phyloP scores from a whole-genome alignment of 2,329 filamentous ascomycete species.

The Phyllosticta citriasiana region DNA sequence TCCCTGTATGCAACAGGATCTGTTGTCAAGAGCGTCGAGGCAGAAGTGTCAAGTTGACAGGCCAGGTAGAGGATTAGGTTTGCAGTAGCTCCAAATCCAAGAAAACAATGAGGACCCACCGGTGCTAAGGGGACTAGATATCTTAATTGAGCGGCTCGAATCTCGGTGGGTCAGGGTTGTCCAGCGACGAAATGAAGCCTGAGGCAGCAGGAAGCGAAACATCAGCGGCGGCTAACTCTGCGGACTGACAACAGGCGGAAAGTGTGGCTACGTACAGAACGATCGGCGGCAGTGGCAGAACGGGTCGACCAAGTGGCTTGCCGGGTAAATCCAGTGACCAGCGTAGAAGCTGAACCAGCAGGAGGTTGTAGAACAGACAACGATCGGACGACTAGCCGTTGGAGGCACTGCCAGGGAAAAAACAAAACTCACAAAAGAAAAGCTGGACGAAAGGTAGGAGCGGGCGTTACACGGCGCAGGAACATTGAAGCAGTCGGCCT shows the following conservation, averaged over 20 bases:
- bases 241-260: constrained; percentile 14
- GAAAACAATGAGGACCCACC: background rate
- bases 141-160: constrained; percentile 17
- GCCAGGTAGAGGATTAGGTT: constrained; percentile 7
- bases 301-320: constrained; percentile 29
- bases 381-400: constrained; percentile 20
- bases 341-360: background rate
- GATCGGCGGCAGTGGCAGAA: constrained; percentile 22
- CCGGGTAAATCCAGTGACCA: constrained; percentile 29
- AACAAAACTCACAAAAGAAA: constrained; percentile 28
- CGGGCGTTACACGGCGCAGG: constrained; percentile 15
- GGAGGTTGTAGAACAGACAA: constrained; percentile 13
- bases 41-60: constrained; percentile 10
- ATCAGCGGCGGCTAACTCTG: constrained; percentile 23
- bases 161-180: constrained; percentile 13
- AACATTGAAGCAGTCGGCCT: background rate
- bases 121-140: constrained; percentile 16
- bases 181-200: constrained; percentile 21
- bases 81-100: constrained; percentile 6
- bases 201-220: constrained; percentile 18
- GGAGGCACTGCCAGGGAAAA: constrained; percentile 27
- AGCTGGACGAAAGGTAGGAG: constrained; percentile 21
- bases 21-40: constrained; percentile 5
- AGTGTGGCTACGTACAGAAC: constrained; percentile 27
- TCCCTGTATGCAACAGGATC: constrained; percentile 8